These are phyloP conservation scores for Diutina mesorugosa DNA, from an alignment of 1,139 yeast genomes.

Conservation along the genomic window DNA sequence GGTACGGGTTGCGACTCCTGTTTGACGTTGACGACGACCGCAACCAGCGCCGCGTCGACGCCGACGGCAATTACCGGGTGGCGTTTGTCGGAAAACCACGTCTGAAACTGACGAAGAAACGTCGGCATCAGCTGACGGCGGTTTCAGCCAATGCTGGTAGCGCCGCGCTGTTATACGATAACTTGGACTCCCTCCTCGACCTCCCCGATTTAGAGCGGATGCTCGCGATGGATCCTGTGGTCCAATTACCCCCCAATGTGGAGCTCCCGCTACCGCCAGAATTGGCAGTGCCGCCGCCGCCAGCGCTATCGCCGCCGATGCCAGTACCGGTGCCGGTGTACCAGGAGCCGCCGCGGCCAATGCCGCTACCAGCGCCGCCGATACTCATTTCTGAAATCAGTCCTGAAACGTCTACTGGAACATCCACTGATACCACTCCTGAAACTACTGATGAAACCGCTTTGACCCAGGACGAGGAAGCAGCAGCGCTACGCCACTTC, in stretches of 20 bases:
- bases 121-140: background rate
- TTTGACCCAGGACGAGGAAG: slow-evolving; percentile 29
- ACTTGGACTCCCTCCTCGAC: slow-evolving; percentile 11
- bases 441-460: background rate
- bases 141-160: background rate
- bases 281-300: background rate
- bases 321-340: background rate
- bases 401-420: background rate
- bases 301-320: background rate
- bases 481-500: slow-evolving; percentile 37
- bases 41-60: background rate
- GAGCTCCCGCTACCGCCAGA: background rate
- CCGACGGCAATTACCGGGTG: background rate
- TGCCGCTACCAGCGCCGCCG: background rate
- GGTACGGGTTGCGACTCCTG: background rate
- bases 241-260: background rate
- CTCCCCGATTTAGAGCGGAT: slow-evolving; percentile 4
- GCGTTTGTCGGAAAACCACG: background rate
- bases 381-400: background rate
- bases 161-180: slow-evolving; percentile 9
- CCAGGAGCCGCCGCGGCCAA: background rate
- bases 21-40: slow-evolving; percentile 1
- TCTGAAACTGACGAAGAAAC: background rate
- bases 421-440: background rate
- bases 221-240: slow-evolving; percentile 1